Base-by-base conservation (phyloP, 2,329 filamentous ascomycete genomes). In the Beauveria sp. region DNA sequence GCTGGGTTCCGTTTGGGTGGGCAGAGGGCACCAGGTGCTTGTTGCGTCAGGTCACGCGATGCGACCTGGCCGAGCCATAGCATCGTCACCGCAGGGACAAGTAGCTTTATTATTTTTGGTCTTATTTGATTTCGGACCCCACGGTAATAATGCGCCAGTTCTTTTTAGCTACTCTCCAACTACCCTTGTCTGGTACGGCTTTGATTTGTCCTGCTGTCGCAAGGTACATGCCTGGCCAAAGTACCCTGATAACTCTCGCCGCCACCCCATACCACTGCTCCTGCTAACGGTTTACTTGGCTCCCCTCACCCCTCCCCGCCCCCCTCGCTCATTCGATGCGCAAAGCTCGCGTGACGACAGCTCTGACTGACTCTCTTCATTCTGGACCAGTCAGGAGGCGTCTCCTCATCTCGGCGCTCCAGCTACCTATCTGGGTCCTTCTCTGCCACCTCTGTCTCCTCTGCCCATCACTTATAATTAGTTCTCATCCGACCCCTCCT, bases 21-120 rank as follows among this genome's bases (percentile, higher is more conserved):
- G 22, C 34, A n/a, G 18, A n/a, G 16, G 6, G 20, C 14, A 24
- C 26, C 49, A 52, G 61, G 51, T 50, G 57, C 55, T 61, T 61
- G 42, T 62, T 66, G 66, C 63, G 64, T 62, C 64, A 67, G 64
- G 66, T 68, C 66, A 68, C 66, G 66, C 66, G 66, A 66, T 68
- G 55, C 22, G 51, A 61, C 59, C 42, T 61, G 40, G 14, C 6
- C 8, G 20, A 48, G 42, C 22, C 20, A 16, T 49, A 34, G 20
- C 9, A 61, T 54, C 50, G 22, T 43, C 59, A 55, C 59, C 12
- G 22, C 26, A 42, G 28, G 3, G 26, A 31, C 50, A 49, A 34
- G 50, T 61, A 55, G 50, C 57, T 51, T 3, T 22, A n/a, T 18
- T 28, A 8, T 18, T 52, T 38, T 43, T 43, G 3, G 9, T 43